A percentile compares a stretch with the other conserved stretches of the same genome.
These are phyloP conservation scores for Isatis tinctoria DNA, from an alignment of 345 rosid genomes.

Conservation along the genomic window DNA sequence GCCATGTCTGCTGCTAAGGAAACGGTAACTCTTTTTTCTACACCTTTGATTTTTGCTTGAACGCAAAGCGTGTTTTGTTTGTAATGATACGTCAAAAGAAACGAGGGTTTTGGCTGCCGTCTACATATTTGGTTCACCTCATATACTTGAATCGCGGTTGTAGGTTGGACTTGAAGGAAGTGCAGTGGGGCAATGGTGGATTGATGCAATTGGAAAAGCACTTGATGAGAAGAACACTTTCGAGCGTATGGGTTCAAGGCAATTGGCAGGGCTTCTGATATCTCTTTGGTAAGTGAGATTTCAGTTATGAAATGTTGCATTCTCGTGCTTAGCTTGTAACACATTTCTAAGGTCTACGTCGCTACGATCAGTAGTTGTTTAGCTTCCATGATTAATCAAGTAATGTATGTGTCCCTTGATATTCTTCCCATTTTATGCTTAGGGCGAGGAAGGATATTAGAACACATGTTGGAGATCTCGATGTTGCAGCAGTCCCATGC, in stretches of 20 bases:
- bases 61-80: background rate
- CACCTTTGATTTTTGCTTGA: background rate
- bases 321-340: background rate
- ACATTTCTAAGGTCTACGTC: background rate
- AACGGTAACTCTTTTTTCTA: conserved; percentile 46
- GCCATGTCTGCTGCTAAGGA: conserved; percentile 99
- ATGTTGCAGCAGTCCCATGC: conserved; percentile 96
- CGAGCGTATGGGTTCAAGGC: conserved; percentile 98
- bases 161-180: conserved; percentile 99
- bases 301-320: conserved; percentile 5
- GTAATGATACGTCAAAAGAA: background rate
- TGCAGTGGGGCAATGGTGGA: conserved; percentile 90
- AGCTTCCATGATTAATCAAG: background rate
- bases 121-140: too few relatives aligned
- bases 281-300: conserved; percentile 66
- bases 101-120: too few relatives aligned
- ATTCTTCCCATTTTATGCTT: conserved; percentile 9
- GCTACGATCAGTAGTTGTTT: background rate
- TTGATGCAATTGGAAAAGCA: conserved; percentile 85
- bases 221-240: conserved; percentile 73
- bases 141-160: conserved; percentile 27
- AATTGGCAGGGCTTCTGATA: conserved; percentile 85
- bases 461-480: conserved; percentile 88
- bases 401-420: background rate
- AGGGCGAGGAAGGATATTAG: conserved; percentile 92